These are phyloP conservation scores for Graphium sp. DNA, from an alignment of 2,329 filamentous ascomycete species.

Conservation along the genomic window DNA sequence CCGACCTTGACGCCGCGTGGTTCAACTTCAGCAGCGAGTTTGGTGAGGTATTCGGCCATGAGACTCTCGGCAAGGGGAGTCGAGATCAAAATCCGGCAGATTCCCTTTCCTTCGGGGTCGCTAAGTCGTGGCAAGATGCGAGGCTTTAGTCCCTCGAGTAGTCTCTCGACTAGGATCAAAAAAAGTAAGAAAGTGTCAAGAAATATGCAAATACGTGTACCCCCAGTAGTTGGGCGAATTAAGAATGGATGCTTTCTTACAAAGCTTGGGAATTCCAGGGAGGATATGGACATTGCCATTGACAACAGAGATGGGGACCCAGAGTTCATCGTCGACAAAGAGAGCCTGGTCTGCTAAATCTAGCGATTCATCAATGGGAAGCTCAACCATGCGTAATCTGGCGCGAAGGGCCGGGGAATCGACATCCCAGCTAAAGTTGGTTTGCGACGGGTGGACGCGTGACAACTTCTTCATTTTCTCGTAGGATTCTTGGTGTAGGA, in stretches of 20 bases:
- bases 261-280: slow-evolving; percentile 75
- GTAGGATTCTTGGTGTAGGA: slow-evolving; percentile 61
- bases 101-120: slow-evolving; percentile 67
- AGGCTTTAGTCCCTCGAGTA: slow-evolving; percentile 65
- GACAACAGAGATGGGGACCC: slow-evolving; percentile 80
- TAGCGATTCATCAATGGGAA: slow-evolving; percentile 57
- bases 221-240: no score
- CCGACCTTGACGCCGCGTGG: slow-evolving; percentile 77
- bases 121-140: slow-evolving; percentile 50
- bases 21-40: slow-evolving; percentile 58
- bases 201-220: no score
- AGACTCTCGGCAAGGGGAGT: slow-evolving; percentile 79
- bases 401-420: slow-evolving; percentile 65
- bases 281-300: slow-evolving; percentile 91
- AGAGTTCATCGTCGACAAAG: slow-evolving; percentile 66
- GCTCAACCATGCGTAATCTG: slow-evolving; percentile 76
- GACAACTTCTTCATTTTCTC: slow-evolving; percentile 72
- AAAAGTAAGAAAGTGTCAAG: no score
- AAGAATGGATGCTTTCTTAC: slow-evolving; percentile 22
- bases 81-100: slow-evolving; percentile 63
- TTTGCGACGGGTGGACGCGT: slow-evolving; percentile 54
- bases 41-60: slow-evolving; percentile 68
- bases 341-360: slow-evolving; percentile 55
- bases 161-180: slow-evolving; percentile 40
- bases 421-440: slow-evolving; percentile 68